Percentiles rank a stretch among this genome's conserved stretches.
These are phyloP conservation scores for Penicillium concentricum DNA, from an alignment of 2,329 filamentous ascomycete genomes.

Conservation along the genomic window DNA sequence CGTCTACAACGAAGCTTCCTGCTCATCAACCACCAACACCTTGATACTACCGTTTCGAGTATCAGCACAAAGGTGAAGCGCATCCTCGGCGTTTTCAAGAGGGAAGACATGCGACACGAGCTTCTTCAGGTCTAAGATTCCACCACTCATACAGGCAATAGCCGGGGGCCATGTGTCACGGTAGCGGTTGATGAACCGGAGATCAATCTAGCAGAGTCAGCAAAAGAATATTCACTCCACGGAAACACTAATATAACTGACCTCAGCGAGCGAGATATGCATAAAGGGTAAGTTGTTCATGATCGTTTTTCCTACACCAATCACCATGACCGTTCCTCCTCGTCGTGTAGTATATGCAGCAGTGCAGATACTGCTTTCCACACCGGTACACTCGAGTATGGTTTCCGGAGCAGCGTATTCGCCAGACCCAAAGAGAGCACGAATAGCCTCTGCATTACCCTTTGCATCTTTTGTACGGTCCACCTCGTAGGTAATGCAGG, in stretches of 20 bases:
- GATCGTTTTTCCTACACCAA: constrained; percentile 60
- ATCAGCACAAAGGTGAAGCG: constrained; percentile 55
- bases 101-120: constrained; percentile 64
- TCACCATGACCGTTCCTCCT: constrained; percentile 62
- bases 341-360: constrained; percentile 57
- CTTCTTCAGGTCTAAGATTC: constrained; percentile 60
- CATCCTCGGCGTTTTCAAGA: constrained; percentile 61
- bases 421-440: constrained; percentile 52
- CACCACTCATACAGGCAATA: constrained; percentile 59
- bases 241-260: constrained; percentile 10
- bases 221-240: neutral
- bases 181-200: constrained; percentile 71
- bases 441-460: constrained; percentile 54
- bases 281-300: constrained; percentile 69
- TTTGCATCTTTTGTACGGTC: constrained; percentile 46
- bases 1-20: constrained; percentile 25
- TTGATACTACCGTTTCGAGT: constrained; percentile 57
- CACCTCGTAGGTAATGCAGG: constrained; percentile 55
- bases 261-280: constrained; percentile 62
- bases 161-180: constrained; percentile 68
- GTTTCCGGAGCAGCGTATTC: constrained; percentile 60
- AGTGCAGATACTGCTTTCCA: constrained; percentile 62
- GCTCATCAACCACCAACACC: constrained; percentile 58
- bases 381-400: constrained; percentile 65
- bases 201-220: constrained; percentile 54